Conservation (phyloP, 2,329 filamentous ascomycete genomes). For the Incumbomyces delicatus region DNA sequence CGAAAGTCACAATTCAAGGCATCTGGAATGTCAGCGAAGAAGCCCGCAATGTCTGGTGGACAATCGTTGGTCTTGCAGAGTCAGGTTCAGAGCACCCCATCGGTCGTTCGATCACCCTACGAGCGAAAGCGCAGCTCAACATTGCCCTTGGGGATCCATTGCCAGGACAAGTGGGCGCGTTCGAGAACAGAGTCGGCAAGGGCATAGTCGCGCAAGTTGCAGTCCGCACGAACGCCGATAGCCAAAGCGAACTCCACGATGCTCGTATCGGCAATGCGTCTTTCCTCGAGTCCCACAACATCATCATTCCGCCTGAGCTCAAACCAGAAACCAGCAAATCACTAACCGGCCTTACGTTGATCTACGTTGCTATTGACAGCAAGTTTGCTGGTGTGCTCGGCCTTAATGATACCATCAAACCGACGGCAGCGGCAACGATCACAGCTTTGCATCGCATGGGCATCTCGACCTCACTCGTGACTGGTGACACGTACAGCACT, state of each 20-base stretch:
- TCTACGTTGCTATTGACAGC: slow-evolving; percentile 80
- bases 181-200: slow-evolving; percentile 71
- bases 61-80: slow-evolving; percentile 88
- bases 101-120: slow-evolving; percentile 71
- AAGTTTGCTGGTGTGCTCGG: slow-evolving; percentile 72
- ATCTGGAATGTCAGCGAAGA: slow-evolving; percentile 61
- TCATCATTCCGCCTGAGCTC: slow-evolving; percentile 39
- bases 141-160: slow-evolving; percentile 63
- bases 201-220: slow-evolving; percentile 68
- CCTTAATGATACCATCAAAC: slow-evolving; percentile 84
- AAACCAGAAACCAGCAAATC: slow-evolving; percentile 27
- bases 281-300: slow-evolving; percentile 62
- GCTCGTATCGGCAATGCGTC: slow-evolving; percentile 75
- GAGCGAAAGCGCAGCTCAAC: slow-evolving; percentile 66
- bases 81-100: slow-evolving; percentile 94
- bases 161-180: slow-evolving; percentile 76
- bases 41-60: slow-evolving; percentile 79
- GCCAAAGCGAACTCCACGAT: slow-evolving; percentile 61
- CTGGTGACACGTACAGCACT: slow-evolving; percentile 78
- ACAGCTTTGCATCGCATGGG: slow-evolving; percentile 74
- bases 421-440: slow-evolving; percentile 70
- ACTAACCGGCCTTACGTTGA: slow-evolving; percentile 68
- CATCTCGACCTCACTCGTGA: slow-evolving; percentile 82
- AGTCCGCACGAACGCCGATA: slow-evolving; percentile 49
- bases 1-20: slow-evolving; percentile 55